These are phyloP conservation scores for Suillus sp. DNA, from an alignment of 768 basidiomycete genomes.

Conservation along the genomic window DNA sequence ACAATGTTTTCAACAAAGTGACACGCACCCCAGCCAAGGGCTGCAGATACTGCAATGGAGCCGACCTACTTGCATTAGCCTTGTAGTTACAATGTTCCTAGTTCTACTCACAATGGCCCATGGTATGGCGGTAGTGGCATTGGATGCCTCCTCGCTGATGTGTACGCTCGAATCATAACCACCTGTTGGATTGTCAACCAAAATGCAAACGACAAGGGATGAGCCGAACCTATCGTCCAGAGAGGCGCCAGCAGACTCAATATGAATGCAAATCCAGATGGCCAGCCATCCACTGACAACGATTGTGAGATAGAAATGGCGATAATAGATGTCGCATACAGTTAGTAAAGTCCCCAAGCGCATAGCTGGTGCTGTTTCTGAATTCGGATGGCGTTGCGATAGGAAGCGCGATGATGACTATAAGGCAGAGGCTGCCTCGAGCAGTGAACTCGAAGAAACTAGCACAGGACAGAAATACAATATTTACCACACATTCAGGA, in stretches of 20 bases:
- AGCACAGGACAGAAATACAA: neutral
- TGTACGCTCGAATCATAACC: slow-evolving; percentile 59
- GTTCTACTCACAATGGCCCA: slow-evolving; percentile 55
- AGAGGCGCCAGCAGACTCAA: slow-evolving; percentile 40
- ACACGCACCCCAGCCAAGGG: slow-evolving; percentile 60
- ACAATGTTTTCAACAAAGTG: neutral
- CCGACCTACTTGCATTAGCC: slow-evolving; percentile 42
- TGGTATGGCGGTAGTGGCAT: slow-evolving; percentile 68
- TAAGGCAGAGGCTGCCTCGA: slow-evolving; percentile 14
- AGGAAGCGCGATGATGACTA: slow-evolving; percentile 44
- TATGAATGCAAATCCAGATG: slow-evolving; percentile 47
- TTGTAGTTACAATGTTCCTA: neutral
- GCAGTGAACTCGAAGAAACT: neutral
- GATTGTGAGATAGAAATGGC: slow-evolving; percentile 14
- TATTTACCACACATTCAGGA: slow-evolving; percentile 41
- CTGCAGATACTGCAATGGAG: slow-evolving; percentile 55
- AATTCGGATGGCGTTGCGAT: slow-evolving; percentile 39
- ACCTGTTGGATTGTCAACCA: slow-evolving; percentile 25
- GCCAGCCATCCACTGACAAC: slow-evolving; percentile 41
- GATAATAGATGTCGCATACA: slow-evolving; percentile 19
- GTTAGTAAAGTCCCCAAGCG: slow-evolving; percentile 40
- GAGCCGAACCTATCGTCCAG: slow-evolving; percentile 36
- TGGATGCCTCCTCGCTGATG: slow-evolving; percentile 71
- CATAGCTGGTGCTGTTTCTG: slow-evolving; percentile 41
- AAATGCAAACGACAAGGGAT: slow-evolving; percentile 23